Conservation (phyloP, 2,329 filamentous ascomycete species). For the Mycosphaerelloides madeirae region DNA sequence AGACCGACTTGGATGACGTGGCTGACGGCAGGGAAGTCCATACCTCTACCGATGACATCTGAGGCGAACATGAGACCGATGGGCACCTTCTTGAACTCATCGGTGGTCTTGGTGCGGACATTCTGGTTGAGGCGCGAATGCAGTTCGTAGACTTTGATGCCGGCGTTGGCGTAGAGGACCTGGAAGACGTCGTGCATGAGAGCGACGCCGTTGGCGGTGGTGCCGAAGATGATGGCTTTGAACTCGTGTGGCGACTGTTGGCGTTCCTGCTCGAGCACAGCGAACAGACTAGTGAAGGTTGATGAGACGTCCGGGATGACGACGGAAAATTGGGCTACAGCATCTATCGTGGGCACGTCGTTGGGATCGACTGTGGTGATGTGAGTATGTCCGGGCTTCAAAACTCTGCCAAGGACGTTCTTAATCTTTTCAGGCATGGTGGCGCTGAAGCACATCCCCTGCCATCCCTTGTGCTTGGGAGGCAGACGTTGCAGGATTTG, state of each 20-base stretch:
- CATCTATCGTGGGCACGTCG: slow-evolving; percentile 44
- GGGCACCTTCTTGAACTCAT: slow-evolving; percentile 42
- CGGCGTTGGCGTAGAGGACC: slow-evolving; percentile 32
- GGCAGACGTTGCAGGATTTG: slow-evolving; percentile 50
- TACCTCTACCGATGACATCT: slow-evolving; percentile 87
- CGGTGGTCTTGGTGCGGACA: slow-evolving; percentile 40
- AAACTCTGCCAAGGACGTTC: slow-evolving; percentile 42
- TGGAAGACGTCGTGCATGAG: slow-evolving; percentile 37
- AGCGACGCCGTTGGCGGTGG: slow-evolving; percentile 44
- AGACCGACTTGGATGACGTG: slow-evolving; percentile 72
- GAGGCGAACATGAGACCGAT: slow-evolving; percentile 51
- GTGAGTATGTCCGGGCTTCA: slow-evolving; percentile 39
- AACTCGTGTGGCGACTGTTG: slow-evolving; percentile 36
- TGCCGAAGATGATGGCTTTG: slow-evolving; percentile 46
- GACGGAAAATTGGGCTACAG: slow-evolving; percentile 47
- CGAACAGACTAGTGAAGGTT: slow-evolving; percentile 43
- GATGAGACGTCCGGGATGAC: slow-evolving; percentile 36
- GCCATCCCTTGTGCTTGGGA: slow-evolving; percentile 46
- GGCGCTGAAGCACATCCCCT: slow-evolving; percentile 48
- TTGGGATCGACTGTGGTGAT: slow-evolving; percentile 43
- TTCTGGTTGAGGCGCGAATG: slow-evolving; percentile 43
- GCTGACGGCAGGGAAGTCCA: slow-evolving; percentile 97
- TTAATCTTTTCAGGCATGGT: slow-evolving; percentile 44
- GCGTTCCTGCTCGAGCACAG: slow-evolving; percentile 43
- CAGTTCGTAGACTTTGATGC: slow-evolving; percentile 38